Evolutionary conservation across 257 asterid species (phyloP).

Genomic region (Fraxinus quadrangulata): DNA sequence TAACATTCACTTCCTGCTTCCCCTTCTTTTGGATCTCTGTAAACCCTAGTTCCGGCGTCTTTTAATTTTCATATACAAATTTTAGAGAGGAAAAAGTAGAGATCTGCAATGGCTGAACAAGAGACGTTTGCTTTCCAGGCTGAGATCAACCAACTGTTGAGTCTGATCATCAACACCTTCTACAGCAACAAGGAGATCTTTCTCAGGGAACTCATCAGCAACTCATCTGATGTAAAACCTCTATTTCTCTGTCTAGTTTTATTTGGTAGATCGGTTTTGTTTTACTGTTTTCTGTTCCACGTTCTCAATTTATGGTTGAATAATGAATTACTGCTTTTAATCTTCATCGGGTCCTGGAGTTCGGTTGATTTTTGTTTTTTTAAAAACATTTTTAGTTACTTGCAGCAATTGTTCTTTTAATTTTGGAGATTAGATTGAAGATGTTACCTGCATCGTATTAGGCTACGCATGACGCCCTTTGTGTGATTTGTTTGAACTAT

Average conservation of each 20-base stretch:
- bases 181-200: constrained; percentile 66
- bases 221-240: constrained; percentile 55
- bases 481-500: background rate
- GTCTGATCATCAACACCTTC: constrained; percentile 60
- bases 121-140: constrained; percentile 70
- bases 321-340: background rate
- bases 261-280: background rate
- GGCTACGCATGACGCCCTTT: background rate
- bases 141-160: constrained; percentile 56
- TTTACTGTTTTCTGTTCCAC: background rate
- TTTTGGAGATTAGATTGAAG: background rate
- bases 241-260: background rate
- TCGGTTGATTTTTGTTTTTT: background rate
- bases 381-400: background rate
- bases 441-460: background rate
- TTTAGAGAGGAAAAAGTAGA: background rate
- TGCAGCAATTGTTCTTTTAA: background rate
- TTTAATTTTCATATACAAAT: background rate
- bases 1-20: background rate
- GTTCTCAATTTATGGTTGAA: background rate
- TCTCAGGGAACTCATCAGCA: constrained; percentile 58
- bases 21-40: background rate
- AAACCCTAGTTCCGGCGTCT: constrained; percentile 8
- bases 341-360: background rate
- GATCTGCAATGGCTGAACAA: constrained; percentile 34